Evolutionary conservation across 345 rosid genomes (phyloP).

Genomic region (Acer yangbiense): DNA sequence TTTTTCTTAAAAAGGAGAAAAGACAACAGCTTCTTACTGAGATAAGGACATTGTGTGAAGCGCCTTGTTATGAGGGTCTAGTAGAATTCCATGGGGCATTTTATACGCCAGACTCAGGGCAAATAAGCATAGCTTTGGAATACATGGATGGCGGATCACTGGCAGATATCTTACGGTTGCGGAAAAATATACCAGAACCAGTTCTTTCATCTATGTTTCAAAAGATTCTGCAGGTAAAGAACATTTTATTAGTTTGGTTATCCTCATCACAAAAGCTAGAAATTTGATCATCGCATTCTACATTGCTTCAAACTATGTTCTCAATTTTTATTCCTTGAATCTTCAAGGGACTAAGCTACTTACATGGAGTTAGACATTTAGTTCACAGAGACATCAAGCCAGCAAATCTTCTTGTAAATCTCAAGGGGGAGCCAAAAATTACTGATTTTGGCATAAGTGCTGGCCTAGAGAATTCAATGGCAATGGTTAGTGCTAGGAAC

Average conservation of each 20-base stretch:
- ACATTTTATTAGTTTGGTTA: conserved; percentile 11
- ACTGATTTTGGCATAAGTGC: conserved; percentile 98
- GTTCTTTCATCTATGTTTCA: conserved; percentile 86
- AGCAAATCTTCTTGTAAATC: conserved; percentile 90
- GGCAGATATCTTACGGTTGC: conserved; percentile 71
- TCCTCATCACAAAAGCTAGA: conserved; percentile 15
- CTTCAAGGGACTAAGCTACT: conserved; percentile 78
- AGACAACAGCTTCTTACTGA: conserved; percentile 92
- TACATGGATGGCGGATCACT: conserved; percentile 98
- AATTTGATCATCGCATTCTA: neutral
- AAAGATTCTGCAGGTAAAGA: conserved; percentile 77
- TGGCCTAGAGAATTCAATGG: conserved; percentile 92
- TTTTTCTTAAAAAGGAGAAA: conserved; percentile 62
- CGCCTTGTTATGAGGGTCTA: conserved; percentile 87
- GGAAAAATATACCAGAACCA: conserved; percentile 76
- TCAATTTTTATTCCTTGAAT: conserved; percentile 9
- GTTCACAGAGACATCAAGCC: conserved; percentile 99
- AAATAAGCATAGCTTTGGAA: conserved; percentile 95
- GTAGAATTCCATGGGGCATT: conserved; percentile 97
- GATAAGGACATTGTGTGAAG: conserved; percentile 91
- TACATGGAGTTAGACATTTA: conserved; percentile 87
- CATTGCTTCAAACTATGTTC: conserved; percentile 20
- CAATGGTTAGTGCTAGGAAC: conserved; percentile 66
- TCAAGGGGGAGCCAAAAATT: conserved; percentile 94
- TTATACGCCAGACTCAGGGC: conserved; percentile 90